phyloP scores from a whole-genome alignment of 2,329 filamentous ascomycete species.

The Plectosphaerella sp. region DNA sequence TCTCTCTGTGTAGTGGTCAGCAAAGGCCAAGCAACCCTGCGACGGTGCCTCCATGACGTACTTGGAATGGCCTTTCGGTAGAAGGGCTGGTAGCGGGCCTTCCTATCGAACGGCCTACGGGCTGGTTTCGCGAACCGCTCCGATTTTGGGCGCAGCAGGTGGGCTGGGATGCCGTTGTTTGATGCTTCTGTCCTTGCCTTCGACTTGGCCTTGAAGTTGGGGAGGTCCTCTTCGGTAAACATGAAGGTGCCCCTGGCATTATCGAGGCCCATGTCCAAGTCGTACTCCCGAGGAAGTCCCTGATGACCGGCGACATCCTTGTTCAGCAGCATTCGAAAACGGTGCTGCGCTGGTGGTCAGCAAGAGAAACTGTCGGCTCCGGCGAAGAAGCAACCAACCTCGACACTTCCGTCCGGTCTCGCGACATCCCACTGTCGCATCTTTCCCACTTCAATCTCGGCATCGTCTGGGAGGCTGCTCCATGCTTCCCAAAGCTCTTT shows the following conservation, averaged over 20 bases:
- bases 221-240: slow-evolving; percentile 81
- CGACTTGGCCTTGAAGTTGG: slow-evolving; percentile 60
- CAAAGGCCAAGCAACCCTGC: neutral
- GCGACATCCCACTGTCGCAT: slow-evolving; percentile 55
- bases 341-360: slow-evolving; percentile 23
- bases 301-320: slow-evolving; percentile 63
- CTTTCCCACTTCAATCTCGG: slow-evolving; percentile 76
- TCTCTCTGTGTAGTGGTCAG: slow-evolving; percentile 52
- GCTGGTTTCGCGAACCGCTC: slow-evolving; percentile 40
- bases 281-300: slow-evolving; percentile 81
- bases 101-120: slow-evolving; percentile 36
- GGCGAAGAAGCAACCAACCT: slow-evolving; percentile 3
- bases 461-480: slow-evolving; percentile 71
- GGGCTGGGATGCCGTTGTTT: slow-evolving; percentile 54
- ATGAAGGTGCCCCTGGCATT: slow-evolving; percentile 67
- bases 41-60: slow-evolving; percentile 33
- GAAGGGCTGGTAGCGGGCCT: slow-evolving; percentile 51
- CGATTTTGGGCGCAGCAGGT: slow-evolving; percentile 42
- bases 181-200: slow-evolving; percentile 51
- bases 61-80: slow-evolving; percentile 71
- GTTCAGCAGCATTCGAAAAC: slow-evolving; percentile 63
- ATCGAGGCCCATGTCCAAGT: slow-evolving; percentile 61
- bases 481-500: slow-evolving; percentile 78
- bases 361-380: neutral
- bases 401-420: slow-evolving; percentile 47